Evolutionary conservation across 2,329 filamentous ascomycete species (phyloP).

Genomic region (Arthroderma sp.): DNA sequence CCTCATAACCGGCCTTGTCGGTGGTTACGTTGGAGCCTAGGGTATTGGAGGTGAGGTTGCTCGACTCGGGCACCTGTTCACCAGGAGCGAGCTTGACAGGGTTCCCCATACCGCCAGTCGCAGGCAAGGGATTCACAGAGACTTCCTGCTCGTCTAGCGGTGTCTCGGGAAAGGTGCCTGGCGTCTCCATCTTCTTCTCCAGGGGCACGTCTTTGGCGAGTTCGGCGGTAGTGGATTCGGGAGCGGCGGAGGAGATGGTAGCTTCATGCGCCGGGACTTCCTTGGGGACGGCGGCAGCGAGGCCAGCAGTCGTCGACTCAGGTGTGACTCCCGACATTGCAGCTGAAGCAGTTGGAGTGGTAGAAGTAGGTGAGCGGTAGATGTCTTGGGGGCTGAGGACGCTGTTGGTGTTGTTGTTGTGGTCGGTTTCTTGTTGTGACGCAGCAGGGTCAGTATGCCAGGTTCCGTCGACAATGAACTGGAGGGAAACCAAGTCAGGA

Average conservation of each 20-base stretch:
- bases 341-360: not conserved
- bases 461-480: conserved; percentile 91
- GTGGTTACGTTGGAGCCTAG: conserved; percentile 54
- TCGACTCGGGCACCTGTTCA: conserved; percentile 62
- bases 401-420: conserved; percentile 82
- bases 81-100: conserved; percentile 68
- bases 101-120: conserved; percentile 53
- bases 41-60: conserved; percentile 48
- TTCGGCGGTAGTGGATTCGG: conserved; percentile 56
- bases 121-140: conserved; percentile 47
- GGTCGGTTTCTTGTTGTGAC: conserved; percentile 64
- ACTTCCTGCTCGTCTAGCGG: conserved; percentile 35
- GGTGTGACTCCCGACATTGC: conserved; percentile 53
- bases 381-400: conserved; percentile 68
- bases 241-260: conserved; percentile 53
- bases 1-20: conserved; percentile 78
- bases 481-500: no score
- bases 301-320: conserved; percentile 55
- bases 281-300: conserved; percentile 57
- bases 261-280: conserved; percentile 18
- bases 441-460: conserved; percentile 77
- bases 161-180: conserved; percentile 62
- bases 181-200: conserved; percentile 40
- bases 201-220: conserved; percentile 57
- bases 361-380: conserved; percentile 18